A percentile compares a stretch with the other conserved stretches of the same genome.
Conservation (phyloP, 768 basidiomycete species). For the Mycena amicta region DNA sequence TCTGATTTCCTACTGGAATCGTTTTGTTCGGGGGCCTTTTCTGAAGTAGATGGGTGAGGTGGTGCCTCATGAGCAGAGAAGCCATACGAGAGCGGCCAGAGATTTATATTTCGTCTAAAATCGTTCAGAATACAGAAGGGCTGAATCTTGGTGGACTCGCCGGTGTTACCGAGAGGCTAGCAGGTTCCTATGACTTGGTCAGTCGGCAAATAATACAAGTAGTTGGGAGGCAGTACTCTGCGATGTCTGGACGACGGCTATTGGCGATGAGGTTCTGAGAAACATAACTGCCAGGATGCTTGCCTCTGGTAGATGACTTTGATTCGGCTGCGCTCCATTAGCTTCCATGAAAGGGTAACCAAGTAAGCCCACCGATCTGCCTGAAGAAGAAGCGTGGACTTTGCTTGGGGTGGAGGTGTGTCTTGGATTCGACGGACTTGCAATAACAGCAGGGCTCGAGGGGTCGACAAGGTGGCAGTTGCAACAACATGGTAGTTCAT, state of each 20-base stretch:
- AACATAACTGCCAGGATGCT: neutral
- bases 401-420: neutral
- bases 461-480: neutral
- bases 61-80: neutral
- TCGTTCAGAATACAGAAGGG: neutral
- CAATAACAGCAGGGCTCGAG: neutral
- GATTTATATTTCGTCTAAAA: neutral
- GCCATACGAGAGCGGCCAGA: neutral
- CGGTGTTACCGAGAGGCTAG: neutral
- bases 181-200: neutral
- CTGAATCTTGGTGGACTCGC: neutral
- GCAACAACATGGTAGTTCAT: neutral
- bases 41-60: neutral
- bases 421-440: neutral
- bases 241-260: neutral
- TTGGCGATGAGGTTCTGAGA: neutral
- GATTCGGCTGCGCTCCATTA: neutral
- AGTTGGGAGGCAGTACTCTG: neutral
- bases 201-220: neutral
- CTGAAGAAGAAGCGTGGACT: neutral
- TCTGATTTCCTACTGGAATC: no score
- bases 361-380: neutral
- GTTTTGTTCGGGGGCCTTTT: neutral
- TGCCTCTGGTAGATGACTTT: neutral
- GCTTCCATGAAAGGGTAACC: neutral